phyloP scores from a whole-genome alignment of 2,329 filamentous ascomycete genomes.

The Trichoderma atroviride region DNA sequence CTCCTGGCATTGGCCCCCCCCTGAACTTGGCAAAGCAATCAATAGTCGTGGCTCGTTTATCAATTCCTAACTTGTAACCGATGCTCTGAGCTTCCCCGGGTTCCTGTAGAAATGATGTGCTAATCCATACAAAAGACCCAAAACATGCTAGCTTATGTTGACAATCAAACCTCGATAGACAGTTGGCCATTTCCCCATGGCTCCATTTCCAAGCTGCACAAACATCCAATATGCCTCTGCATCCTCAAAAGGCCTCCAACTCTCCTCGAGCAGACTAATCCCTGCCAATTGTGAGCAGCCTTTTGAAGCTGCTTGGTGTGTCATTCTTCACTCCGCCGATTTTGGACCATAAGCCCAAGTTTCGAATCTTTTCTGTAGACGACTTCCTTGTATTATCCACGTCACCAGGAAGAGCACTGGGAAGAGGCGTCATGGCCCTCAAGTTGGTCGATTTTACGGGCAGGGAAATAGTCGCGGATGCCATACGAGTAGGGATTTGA shows the following conservation, averaged over 20 bases:
- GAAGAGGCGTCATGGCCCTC: neutral
- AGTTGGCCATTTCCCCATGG: neutral
- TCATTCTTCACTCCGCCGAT: conserved; percentile 7
- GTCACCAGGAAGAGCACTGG: neutral
- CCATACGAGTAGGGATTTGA: neutral
- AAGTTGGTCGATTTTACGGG: neutral
- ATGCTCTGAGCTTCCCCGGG: neutral
- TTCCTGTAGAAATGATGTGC: neutral
- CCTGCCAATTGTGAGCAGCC: conserved; percentile 23
- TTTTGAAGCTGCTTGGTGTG: conserved; percentile 13
- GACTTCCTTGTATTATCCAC: conserved; percentile 1
- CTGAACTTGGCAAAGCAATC: neutral
- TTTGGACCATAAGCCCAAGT: neutral
- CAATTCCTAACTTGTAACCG: neutral
- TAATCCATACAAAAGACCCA: neutral
- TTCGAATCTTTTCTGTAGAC: conserved; percentile 17
- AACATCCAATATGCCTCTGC: neutral
- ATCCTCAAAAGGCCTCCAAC: neutral
- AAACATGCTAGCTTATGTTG: neutral
- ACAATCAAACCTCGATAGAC: neutral
- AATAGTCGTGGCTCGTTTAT: neutral
- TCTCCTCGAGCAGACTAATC: neutral
- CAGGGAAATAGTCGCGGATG: neutral
- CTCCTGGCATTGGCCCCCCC: neutral
- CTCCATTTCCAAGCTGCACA: conserved; percentile 2